Evolutionary conservation across 352 stramenopile genomes (phyloP), one percentile per base, ranked within the genome.

Genomic region (Aphanomyces stellatus): DNA sequence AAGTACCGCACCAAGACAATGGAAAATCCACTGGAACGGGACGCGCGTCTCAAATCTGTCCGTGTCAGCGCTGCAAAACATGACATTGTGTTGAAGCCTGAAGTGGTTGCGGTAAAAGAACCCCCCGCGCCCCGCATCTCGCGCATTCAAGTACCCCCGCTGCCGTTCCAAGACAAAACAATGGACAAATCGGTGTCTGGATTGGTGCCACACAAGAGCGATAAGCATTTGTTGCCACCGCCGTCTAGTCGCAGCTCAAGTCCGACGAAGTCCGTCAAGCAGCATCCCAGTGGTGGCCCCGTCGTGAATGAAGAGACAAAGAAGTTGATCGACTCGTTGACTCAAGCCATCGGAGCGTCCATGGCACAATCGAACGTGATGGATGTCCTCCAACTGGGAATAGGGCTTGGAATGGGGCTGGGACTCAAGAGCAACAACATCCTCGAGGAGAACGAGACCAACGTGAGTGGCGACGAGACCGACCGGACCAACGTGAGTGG

Each of bases 321-420:
- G 65, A 75, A 85, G 48, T 76, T 93, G 51, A 89, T 93, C 24
- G 73, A 82, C 10, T 87, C 73, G 25, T 88, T 95, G 69, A 88
- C 85, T 3, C 79, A 87, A 70, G 84, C 84, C 1, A 72, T 94
- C 1, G 78, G 80, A 3, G 75, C 74, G 6, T 78, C 79, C 31
- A 70, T 89, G 51, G 72, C 74, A 25, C 65, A 64, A 31, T 69
- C 53, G 35, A 71, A 53, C n/a, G 67, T 65, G 0, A 31, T 66
- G 8, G 78, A 91, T 30, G 88, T 89, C 74, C 68, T 93, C 15
- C 86, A 94, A 55, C 75, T 93, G 25, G 81, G 82, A 1, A 86
- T 97, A 33, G 84, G 88, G 41, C 74, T 98, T 28, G 92, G 91
- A 1, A 90, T 98, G 79, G 91, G 92, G 1, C 79, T 97, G 27